Base-by-base conservation (phyloP, 441 rosid species). In the Populus hybrid region DNA sequence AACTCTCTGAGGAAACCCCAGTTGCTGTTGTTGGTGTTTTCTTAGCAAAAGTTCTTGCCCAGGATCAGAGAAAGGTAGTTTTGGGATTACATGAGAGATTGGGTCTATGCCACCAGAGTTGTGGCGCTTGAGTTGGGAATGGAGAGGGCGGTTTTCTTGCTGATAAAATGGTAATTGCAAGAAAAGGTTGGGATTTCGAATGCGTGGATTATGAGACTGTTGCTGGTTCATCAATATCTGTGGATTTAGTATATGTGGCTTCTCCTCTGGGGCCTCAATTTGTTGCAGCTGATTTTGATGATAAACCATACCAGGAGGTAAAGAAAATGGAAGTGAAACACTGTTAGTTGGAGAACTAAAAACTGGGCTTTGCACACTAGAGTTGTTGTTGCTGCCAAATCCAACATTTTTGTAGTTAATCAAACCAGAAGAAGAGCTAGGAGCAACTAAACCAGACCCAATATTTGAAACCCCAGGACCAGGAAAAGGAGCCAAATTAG, bases 91-190 rank as follows among this genome's bases (percentile, higher is more conserved):
- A 36, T 74, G 80, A 63, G 84, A 71, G 29, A 75, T 14, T 28
- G 83, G 77, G 72, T 80, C 84, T 7, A 72, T 59, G 50, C 88
- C 80, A 18, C 80, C 86, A 1, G 87, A 59, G 78, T 84, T 82
- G 64, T 83, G 90, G 65, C 90, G 84, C 79, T 87, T 88, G 11
- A 78, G 79, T 68, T 74, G 86, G 64, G 87, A 87, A 75, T 84
- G 90, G 67, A 84, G 84, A 29, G 82, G 81, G 29, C 78, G 83
- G 33, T 77, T 83, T 64, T 83, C 82, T 67, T 81, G 82, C 45
- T 77, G 82, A 31, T 69, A 70, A 79, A 38, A 79, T 24, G 83
- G 71, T 20, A 86, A 45, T 16, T 87, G 88, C 73, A 88, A 64
- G 77, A 88, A 77, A 59, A 87, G 71, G 76, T 76, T 84, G 1